Conservation (phyloP, 2,329 filamentous ascomycete genomes). For the Fusarium sp. region DNA sequence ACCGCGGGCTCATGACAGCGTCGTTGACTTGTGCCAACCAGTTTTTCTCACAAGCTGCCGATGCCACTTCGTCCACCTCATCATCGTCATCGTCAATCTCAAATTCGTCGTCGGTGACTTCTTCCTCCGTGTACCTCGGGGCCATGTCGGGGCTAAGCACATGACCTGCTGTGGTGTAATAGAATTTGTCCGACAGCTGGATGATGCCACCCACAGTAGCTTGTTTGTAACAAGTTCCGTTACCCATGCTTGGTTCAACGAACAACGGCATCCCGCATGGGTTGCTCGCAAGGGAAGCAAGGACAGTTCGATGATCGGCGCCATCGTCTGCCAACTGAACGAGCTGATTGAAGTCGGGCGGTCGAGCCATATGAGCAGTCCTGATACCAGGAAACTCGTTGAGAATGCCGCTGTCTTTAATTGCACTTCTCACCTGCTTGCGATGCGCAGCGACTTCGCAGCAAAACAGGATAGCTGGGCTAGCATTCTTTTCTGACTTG, state of each 20-base stretch:
- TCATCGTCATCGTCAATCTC: neutral
- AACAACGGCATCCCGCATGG: neutral
- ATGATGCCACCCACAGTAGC: neutral
- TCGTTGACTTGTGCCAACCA: neutral
- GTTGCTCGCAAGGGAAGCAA: neutral
- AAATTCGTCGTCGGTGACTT: neutral
- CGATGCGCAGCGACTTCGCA: neutral
- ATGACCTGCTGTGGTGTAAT: neutral
- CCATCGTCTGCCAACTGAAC: neutral
- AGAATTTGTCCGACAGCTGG: neutral
- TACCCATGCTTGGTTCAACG: neutral
- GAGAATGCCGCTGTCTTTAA: neutral
- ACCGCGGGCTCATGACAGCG: neutral
- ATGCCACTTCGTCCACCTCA: neutral
- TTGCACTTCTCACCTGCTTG: neutral
- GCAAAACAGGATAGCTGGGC: neutral
- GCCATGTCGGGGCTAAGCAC: accelerated
- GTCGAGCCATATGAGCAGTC: neutral
- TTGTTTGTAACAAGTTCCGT: neutral
- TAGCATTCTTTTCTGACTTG: neutral
- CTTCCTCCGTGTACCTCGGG: neutral
- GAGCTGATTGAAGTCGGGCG: neutral
- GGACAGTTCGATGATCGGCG: neutral
- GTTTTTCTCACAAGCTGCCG: neutral
- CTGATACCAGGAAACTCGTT: neutral